A percentile compares a stretch with the other conserved stretches of the same genome.
These are phyloP conservation scores for Yamadazyma blattariae DNA, from an alignment of 1,139 yeast species.

Conservation along the genomic window DNA sequence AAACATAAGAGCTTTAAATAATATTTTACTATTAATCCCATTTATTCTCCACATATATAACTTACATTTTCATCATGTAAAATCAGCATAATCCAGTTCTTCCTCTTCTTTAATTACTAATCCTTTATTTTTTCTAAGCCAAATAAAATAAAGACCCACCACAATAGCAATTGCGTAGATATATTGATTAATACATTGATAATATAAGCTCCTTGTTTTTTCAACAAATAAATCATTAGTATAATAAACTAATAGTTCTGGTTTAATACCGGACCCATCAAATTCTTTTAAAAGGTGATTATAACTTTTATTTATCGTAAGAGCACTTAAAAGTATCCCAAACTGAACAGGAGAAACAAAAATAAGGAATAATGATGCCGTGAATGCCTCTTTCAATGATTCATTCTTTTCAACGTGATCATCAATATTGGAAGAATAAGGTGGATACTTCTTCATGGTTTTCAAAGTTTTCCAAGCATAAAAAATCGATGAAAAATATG, in stretches of 20 bases:
- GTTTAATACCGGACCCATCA: neutral
- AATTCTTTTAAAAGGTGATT: neutral
- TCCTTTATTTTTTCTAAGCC: constrained; percentile 37
- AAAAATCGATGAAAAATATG: constrained; percentile 16
- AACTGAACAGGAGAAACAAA: constrained; percentile 27
- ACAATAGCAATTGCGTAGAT: constrained; percentile 18
- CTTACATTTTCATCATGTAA: too few relatives aligned
- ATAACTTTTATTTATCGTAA: neutral
- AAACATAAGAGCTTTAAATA: too few relatives aligned
- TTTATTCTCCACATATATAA: too few relatives aligned
- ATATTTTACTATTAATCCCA: too few relatives aligned
- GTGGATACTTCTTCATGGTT: constrained; percentile 30
- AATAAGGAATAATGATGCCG: constrained; percentile 26
- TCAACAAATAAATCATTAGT: too few relatives aligned
- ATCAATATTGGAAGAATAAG: constrained; percentile 18
- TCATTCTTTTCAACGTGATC: constrained; percentile 20
- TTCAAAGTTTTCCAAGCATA: constrained; percentile 30
- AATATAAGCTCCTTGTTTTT: too few relatives aligned
- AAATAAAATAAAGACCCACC: constrained; percentile 23
- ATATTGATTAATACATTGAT: too few relatives aligned
- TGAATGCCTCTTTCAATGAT: constrained; percentile 24
- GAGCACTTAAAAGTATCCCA: neutral
- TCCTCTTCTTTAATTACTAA: constrained; percentile 23
- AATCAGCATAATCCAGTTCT: too few relatives aligned
- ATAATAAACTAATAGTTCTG: constrained; percentile 1